Evolutionary conservation across 208 protist species (phyloP).

Genomic region (Trypanosoma cruzi): DNA sequence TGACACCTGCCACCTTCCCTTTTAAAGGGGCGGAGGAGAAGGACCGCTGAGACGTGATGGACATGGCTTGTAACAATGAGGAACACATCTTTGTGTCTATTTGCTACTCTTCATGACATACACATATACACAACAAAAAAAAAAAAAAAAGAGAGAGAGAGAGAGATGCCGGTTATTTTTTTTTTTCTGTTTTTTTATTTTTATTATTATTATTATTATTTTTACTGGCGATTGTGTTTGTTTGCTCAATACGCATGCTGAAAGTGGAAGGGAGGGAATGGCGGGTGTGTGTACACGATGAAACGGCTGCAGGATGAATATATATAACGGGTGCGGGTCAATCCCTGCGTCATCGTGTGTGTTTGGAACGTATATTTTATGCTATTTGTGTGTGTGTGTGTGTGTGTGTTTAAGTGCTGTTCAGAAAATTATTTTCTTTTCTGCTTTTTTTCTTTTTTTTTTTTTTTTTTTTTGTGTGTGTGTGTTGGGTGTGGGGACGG

Average conservation of each 20-base stretch:
- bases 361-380: not conserved
- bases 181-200: no score
- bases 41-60: not conserved
- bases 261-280: no score
- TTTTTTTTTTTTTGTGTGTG: slow-evolving; percentile 17
- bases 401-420: not conserved
- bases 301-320: not conserved
- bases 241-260: slow-evolving; percentile 25
- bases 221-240: slow-evolving; percentile 15
- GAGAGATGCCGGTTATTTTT: not conserved
- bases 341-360: not conserved
- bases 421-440: not conserved
- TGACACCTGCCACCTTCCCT: no score
- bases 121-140: no score
- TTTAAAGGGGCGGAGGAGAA: slow-evolving; percentile 13
- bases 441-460: slow-evolving; percentile 3
- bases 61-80: slow-evolving; percentile 16
- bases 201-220: no score
- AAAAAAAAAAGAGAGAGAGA: no score
- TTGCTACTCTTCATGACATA: slow-evolving; percentile 12
- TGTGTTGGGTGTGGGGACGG: no score
- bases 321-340: no score
- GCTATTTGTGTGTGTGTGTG: slow-evolving; percentile 17
- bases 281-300: slow-evolving; percentile 15
- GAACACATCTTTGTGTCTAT: slow-evolving; percentile 30